Evolutionary conservation across 768 basidiomycete genomes (phyloP).

Genomic region (Suillus luteus): DNA sequence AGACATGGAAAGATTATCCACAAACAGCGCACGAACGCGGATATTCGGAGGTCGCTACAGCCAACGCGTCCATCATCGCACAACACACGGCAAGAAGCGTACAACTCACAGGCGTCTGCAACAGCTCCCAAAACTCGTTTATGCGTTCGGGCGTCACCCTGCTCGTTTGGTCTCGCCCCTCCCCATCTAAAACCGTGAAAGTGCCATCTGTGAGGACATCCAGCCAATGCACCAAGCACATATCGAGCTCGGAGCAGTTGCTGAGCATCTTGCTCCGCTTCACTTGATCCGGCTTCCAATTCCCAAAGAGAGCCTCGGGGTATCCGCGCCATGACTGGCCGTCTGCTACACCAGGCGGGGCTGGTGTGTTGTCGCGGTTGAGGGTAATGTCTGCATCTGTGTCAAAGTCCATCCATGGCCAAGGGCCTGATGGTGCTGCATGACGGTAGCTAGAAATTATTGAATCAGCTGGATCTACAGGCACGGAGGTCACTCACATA

Average conservation of each 20-base stretch:
- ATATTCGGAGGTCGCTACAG: slow-evolving; percentile 25
- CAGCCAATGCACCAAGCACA: slow-evolving; percentile 25
- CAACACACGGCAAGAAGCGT: background rate
- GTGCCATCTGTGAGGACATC: slow-evolving; percentile 21
- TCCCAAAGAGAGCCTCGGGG: slow-evolving; percentile 48
- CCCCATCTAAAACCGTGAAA: slow-evolving; percentile 21
- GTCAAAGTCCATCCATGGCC: slow-evolving; percentile 45
- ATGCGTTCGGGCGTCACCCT: slow-evolving; percentile 23
- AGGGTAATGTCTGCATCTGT: slow-evolving; percentile 20
- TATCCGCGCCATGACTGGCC: slow-evolving; percentile 35
- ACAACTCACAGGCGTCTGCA: slow-evolving; percentile 29
- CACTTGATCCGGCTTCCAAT: slow-evolving; percentile 48
- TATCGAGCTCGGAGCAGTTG: slow-evolving; percentile 18
- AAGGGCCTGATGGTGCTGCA: slow-evolving; percentile 42
- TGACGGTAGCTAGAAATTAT: slow-evolving; percentile 33
- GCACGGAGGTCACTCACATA: background rate
- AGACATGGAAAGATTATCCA: slow-evolving; percentile 36
- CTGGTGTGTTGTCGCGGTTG: background rate
- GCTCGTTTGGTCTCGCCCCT: slow-evolving; percentile 8
- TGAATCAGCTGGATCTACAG: background rate
- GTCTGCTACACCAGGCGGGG: background rate
- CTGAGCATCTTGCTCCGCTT: slow-evolving; percentile 27
- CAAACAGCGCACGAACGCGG: slow-evolving; percentile 37
- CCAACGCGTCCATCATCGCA: slow-evolving; percentile 3
- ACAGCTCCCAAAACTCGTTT: slow-evolving; percentile 30